Evolutionary conservation across 179 eudicot species (phyloP).

Genomic region (Kewa caespitosa): DNA sequence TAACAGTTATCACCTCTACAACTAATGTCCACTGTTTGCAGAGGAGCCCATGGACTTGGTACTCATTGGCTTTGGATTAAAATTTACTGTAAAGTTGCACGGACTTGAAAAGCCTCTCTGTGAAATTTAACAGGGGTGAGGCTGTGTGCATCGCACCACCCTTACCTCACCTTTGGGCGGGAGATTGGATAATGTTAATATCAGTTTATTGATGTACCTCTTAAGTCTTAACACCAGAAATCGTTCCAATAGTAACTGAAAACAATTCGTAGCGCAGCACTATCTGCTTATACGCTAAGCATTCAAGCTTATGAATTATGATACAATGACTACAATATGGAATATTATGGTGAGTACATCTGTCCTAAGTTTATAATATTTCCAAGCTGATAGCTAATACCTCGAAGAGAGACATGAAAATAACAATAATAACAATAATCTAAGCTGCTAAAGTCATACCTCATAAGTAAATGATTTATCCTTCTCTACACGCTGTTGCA

Average conservation of each 20-base stretch:
- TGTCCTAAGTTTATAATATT: neutral
- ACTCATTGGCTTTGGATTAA: too few species aligned
- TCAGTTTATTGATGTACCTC: too few species aligned
- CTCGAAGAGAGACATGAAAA: neutral
- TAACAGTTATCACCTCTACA: neutral
- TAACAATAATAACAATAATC: neutral
- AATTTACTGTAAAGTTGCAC: too few species aligned
- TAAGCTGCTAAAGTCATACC: constrained; percentile 47
- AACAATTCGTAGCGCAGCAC: neutral
- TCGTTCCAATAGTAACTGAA: neutral
- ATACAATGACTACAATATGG: neutral
- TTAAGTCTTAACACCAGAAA: neutral
- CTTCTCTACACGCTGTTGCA: constrained; percentile 75
- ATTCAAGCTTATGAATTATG: neutral
- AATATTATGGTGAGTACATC: neutral
- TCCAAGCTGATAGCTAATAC: neutral
- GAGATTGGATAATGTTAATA: neutral
- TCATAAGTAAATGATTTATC: constrained; percentile 85
- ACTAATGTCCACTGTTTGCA: too few species aligned
- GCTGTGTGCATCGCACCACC: too few species aligned
- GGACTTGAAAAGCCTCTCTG: too few species aligned
- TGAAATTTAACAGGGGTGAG: too few species aligned
- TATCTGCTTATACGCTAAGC: neutral
- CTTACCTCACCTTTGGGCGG: too few species aligned
- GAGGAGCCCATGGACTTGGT: too few species aligned